A percentile compares a stretch with the other conserved stretches of the same genome.
phyloP scores from a whole-genome alignment of 257 asterid species.

The Solanum acaule region DNA sequence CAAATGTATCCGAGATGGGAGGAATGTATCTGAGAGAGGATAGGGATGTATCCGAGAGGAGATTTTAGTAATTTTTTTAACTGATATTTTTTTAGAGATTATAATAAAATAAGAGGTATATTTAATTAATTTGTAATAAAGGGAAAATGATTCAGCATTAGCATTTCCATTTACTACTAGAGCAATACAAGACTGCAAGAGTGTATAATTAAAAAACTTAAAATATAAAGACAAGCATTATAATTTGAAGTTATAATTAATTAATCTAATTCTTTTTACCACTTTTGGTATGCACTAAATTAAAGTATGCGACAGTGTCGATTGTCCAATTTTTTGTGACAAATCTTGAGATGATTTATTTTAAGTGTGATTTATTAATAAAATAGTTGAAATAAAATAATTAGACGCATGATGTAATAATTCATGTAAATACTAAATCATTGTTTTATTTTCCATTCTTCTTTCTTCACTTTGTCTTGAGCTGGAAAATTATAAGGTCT shows the following conservation, averaged over 20 bases:
- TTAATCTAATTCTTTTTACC: background rate
- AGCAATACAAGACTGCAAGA: background rate
- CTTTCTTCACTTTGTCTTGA: background rate
- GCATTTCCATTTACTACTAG: background rate
- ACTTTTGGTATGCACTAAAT: background rate
- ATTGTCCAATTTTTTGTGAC: background rate
- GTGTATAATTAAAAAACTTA: background rate
- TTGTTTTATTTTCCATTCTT: background rate
- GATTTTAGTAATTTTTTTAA: too few species aligned
- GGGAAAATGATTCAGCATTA: background rate
- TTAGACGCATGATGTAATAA: background rate
- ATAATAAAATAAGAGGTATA: too few species aligned
- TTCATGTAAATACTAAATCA: background rate
- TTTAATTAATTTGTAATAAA: too few species aligned
- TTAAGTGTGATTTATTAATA: background rate
- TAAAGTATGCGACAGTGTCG: background rate
- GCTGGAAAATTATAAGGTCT: background rate
- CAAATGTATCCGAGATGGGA: too few species aligned
- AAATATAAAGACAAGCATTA: background rate
- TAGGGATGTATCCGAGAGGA: background rate
- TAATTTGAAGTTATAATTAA: background rate
- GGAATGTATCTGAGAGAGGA: too few species aligned
- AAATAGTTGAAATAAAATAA: background rate
- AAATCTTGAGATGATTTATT: background rate
- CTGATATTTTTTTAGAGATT: too few species aligned